phyloP scores from a whole-genome alignment of 2,329 filamentous ascomycete species.

The Colletotrichum truncatum region DNA sequence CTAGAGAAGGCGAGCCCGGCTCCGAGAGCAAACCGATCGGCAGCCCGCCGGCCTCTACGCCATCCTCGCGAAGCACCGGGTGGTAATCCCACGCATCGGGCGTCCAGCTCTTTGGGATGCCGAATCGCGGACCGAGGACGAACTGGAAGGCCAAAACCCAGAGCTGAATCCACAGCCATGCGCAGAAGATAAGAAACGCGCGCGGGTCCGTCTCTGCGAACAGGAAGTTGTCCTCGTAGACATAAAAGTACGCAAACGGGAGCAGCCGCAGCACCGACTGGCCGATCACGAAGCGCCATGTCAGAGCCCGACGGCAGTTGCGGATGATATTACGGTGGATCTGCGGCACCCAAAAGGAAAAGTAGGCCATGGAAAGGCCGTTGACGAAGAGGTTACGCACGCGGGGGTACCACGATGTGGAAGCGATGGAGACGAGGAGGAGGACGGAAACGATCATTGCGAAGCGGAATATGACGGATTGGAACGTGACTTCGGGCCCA shows the following conservation, averaged over 20 bases:
- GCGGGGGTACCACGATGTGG: conserved; percentile 67
- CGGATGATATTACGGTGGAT: conserved; percentile 90
- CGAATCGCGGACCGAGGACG: conserved; percentile 87
- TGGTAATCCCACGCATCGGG: conserved; percentile 95
- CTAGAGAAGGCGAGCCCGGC: conserved; percentile 35
- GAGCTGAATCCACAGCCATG: conserved; percentile 90
- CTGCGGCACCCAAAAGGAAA: conserved; percentile 93
- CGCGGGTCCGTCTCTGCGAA: conserved; percentile 76
- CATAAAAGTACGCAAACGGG: conserved; percentile 88
- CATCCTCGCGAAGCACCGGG: conserved; percentile 85
- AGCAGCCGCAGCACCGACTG: conserved; percentile 81
- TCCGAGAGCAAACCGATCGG: conserved; percentile 75
- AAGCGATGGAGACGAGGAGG: conserved; percentile 67
- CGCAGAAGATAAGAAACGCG: conserved; percentile 71
- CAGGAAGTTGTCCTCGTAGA: conserved; percentile 80
- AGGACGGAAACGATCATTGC: conserved; percentile 64
- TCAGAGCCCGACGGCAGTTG: conserved; percentile 90
- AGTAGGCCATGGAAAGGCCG: conserved; percentile 75
- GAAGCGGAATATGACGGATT: conserved; percentile 65
- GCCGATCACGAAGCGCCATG: conserved; percentile 89
- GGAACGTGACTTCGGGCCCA: conserved; percentile 52
- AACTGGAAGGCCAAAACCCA: conserved; percentile 83
- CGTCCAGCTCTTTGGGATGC: conserved; percentile 74
- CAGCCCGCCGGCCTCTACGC: conserved; percentile 79
- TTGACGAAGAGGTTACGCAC: conserved; percentile 68